phyloP scores from a whole-genome alignment of 495 filamentous ascomycete species.

The Penicillium simplicissimum region DNA sequence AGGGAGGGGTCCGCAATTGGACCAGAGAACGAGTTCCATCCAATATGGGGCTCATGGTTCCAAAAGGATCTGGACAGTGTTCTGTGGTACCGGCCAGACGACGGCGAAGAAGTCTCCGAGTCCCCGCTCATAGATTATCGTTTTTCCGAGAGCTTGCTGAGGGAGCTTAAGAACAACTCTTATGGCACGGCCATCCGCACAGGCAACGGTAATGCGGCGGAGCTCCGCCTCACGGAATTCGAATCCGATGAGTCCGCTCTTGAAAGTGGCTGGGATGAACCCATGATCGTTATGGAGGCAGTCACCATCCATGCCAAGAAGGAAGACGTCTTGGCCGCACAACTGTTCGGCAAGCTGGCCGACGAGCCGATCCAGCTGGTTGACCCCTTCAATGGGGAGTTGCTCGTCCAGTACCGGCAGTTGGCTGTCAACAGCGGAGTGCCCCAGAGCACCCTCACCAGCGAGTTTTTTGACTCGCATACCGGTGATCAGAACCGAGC shows the following conservation, averaged over 20 bases:
- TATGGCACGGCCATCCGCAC: neutral
- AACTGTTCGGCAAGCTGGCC: slow-evolving; percentile 2
- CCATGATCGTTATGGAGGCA: neutral
- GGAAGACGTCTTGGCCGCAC: neutral
- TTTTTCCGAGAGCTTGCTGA: neutral
- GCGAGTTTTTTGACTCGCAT: neutral
- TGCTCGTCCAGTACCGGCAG: neutral
- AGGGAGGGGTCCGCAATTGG: neutral
- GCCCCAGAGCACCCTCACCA: neutral
- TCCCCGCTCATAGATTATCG: neutral
- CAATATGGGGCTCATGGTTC: neutral
- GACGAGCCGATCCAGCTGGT: slow-evolving; percentile 11
- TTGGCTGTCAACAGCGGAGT: neutral
- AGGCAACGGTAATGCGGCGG: neutral
- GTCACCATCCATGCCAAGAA: slow-evolving; percentile 4
- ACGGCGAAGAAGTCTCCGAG: no score
- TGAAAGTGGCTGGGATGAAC: neutral
- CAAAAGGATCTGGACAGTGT: neutral
- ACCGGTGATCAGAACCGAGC: neutral
- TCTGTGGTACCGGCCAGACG: neutral
- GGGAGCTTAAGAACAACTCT: neutral
- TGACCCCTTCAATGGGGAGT: neutral
- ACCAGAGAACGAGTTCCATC: neutral
- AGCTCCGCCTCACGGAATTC: no score
- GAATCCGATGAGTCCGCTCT: neutral